Conservation (phyloP, 225 moss, liverwort and hornwort genomes). For the Physcomitrium patens region DNA sequence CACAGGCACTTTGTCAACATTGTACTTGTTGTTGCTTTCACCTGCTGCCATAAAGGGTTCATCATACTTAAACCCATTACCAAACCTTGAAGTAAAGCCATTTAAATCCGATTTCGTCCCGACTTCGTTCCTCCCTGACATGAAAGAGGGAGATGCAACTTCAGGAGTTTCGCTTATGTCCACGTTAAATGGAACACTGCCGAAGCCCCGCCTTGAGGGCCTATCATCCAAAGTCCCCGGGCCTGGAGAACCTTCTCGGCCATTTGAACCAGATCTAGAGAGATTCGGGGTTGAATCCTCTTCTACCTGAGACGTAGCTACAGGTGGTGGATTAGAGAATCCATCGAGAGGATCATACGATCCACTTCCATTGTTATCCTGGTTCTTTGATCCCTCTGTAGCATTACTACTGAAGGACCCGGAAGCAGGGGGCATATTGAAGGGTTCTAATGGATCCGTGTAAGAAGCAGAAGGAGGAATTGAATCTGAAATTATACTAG, state of each 20-base stretch:
- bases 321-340: slow-evolving; percentile 51
- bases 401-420: slow-evolving; percentile 34
- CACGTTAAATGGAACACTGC: slow-evolving; percentile 46
- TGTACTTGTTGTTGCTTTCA: slow-evolving; percentile 11
- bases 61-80: slow-evolving; percentile 51
- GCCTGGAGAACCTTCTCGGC: slow-evolving; percentile 41
- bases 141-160: slow-evolving; percentile 51
- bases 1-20: slow-evolving; percentile 45
- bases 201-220: slow-evolving; percentile 42
- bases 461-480: slow-evolving; percentile 43
- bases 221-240: slow-evolving; percentile 41
- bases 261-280: slow-evolving; percentile 34
- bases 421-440: slow-evolving; percentile 52
- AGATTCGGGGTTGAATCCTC: slow-evolving; percentile 44
- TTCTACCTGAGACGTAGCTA: slow-evolving; percentile 48
- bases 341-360: slow-evolving; percentile 73
- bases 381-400: slow-evolving; percentile 37
- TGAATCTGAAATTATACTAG: slow-evolving; percentile 42
- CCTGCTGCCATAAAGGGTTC: slow-evolving; percentile 38
- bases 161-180: slow-evolving; percentile 58
- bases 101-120: slow-evolving; percentile 30
- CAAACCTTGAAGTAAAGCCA: slow-evolving; percentile 39
- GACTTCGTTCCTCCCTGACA: slow-evolving; percentile 22
- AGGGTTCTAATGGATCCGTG: slow-evolving; percentile 62
- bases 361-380: slow-evolving; percentile 49